Base-by-base conservation (phyloP, 2,329 filamentous ascomycete species). In the Botrytis fragariae region DNA sequence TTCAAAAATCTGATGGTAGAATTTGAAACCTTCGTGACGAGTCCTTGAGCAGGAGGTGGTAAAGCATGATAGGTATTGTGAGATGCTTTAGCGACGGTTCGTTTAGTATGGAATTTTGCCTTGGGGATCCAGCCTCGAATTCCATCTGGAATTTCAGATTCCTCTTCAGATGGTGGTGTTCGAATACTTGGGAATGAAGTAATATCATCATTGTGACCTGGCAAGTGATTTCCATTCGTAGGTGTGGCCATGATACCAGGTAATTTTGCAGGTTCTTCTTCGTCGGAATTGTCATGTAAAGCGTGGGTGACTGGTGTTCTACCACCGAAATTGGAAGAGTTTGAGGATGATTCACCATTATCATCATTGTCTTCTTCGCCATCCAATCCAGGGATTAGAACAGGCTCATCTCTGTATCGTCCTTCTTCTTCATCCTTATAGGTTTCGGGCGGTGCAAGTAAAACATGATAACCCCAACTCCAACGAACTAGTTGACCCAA, bases 391-490 rank as follows among this genome's bases (percentile, higher is more conserved):
- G 82, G 81, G 71, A 88, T 86, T 70, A 87, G 84, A 62, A 88
- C 86, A 4, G 81, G 81, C 32, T 86, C 83, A 67, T 88, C 87
- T 71, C 83, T 84, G 79, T 90, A 91, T 74, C 89, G 85, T 25
- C 91, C 88, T 83, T 88, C 79, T 69, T 81, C 79, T 20, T 87
- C 85, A 71, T 92, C 89, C 22, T 87, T 85, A 79, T 93, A 93
- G 75, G 88, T 88, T 67, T 91, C 90, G 77, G 93, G 92, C 29
- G 95, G 94, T 29, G 95, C 95, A n/a, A 99, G 86, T 29, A 99
- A 86, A 54, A 98, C 91, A 79, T 97, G 94, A 82, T 97, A 98
- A 18, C 96, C 96, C 96, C 96, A 99, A 76, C 93, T 98, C 96
- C 96, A 99, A 74, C 96, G 90, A 32, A 99, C 91, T 39, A 98